Conservation (phyloP, 306 rosid species). For the Inga oerstediana region DNA sequence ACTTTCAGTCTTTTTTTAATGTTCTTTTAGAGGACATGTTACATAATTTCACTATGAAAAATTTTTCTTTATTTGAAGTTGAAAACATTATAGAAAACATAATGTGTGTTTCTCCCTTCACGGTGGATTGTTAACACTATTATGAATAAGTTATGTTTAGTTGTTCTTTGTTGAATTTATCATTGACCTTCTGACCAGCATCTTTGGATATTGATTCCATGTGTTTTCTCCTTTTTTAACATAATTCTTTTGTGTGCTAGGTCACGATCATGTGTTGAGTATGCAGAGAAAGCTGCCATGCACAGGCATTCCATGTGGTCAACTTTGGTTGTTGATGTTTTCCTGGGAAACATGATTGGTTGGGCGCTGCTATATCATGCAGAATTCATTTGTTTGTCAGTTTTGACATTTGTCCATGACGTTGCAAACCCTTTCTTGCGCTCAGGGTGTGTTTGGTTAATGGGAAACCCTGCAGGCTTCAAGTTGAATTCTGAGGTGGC, state of each 20-base stretch:
- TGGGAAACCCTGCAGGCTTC: constrained; percentile 98
- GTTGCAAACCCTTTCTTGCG: constrained; percentile 72
- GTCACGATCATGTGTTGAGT: constrained; percentile 77
- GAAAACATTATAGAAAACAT: background rate
- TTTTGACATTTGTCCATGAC: constrained; percentile 62
- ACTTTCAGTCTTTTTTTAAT: background rate
- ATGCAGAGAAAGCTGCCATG: constrained; percentile 84
- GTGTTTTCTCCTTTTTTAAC: constrained; percentile 24
- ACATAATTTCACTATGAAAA: background rate
- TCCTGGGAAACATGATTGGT: constrained; percentile 84
- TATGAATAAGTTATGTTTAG: constrained; percentile 6
- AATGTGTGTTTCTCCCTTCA: constrained; percentile 12
- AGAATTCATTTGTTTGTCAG: constrained; percentile 52
- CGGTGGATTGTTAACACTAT: background rate
- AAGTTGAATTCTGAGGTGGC: constrained; percentile 91
- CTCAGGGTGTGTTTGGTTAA: constrained; percentile 94
- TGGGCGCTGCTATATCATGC: constrained; percentile 64
- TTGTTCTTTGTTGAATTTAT: constrained; percentile 8
- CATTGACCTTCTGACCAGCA: constrained; percentile 29
- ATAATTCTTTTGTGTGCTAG: constrained; percentile 50
- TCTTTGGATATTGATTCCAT: constrained; percentile 26
- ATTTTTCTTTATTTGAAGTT: constrained; percentile 20
- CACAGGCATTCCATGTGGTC: constrained; percentile 89
- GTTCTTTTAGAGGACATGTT: constrained; percentile 1
- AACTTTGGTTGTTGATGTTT: constrained; percentile 70